A percentile compares a stretch with the other conserved stretches of the same genome.
phyloP scores from a whole-genome alignment of 257 asterid species.

The Marsdenia floribunda region DNA sequence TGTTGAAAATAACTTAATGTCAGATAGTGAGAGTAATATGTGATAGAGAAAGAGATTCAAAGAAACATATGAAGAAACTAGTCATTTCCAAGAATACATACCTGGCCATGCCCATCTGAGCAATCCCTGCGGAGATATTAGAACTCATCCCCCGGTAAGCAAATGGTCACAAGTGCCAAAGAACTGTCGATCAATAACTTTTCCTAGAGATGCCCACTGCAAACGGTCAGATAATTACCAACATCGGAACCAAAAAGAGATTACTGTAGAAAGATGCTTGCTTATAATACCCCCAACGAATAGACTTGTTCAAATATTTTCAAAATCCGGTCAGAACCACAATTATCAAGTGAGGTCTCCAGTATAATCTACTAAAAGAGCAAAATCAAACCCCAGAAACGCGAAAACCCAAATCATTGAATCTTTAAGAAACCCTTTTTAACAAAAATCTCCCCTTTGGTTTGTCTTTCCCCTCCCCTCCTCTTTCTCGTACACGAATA shows the following conservation, averaged over 20 bases:
- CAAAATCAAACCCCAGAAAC: constrained; percentile 1
- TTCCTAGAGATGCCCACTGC: background rate
- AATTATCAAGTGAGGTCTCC: too few relatives aligned
- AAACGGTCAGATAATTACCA: constrained; percentile 6
- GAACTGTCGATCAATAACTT: constrained; percentile 8
- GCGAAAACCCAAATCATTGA: constrained; percentile 1
- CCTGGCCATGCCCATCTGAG: constrained; percentile 91
- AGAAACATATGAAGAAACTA: background rate
- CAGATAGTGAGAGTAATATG: constrained; percentile 5
- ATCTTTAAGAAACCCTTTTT: background rate
- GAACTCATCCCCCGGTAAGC: constrained; percentile 38
- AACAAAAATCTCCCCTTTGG: background rate
- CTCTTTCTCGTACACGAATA: too few relatives aligned
- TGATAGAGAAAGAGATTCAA: background rate
- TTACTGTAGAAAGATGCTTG: too few relatives aligned
- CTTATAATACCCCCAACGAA: too few relatives aligned
- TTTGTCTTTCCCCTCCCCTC: too few relatives aligned
- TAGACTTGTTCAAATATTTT: too few relatives aligned
- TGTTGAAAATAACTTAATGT: constrained; percentile 28
- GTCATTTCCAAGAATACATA: constrained; percentile 16
- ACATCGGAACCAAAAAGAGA: too few relatives aligned
- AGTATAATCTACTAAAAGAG: too few relatives aligned
- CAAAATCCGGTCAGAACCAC: too few relatives aligned
- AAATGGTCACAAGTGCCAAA: background rate
- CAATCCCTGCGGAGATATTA: constrained; percentile 43